Evolutionary conservation across 768 basidiomycete species (phyloP).

Genomic region (Mycena sanguinolenta): DNA sequence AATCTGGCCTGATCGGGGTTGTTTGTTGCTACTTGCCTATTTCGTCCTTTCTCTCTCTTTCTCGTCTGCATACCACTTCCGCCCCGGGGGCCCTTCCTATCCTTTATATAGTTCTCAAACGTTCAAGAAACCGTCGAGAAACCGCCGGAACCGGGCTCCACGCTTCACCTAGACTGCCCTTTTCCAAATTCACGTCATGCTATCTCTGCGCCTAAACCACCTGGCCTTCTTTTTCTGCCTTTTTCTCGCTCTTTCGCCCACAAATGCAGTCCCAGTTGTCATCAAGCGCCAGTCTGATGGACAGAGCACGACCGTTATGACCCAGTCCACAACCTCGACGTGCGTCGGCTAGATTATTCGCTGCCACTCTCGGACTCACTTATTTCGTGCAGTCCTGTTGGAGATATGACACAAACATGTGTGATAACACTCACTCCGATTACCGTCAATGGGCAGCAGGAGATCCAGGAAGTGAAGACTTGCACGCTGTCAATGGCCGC

Average conservation of each 20-base stretch:
- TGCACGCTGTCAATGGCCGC: slow-evolving; percentile 59
- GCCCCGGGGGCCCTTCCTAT: slow-evolving; percentile 64
- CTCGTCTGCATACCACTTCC: slow-evolving; percentile 42
- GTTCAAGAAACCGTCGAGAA: slow-evolving; percentile 53
- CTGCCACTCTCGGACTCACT: slow-evolving; percentile 33
- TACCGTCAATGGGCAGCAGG: slow-evolving; percentile 62
- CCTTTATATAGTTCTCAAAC: slow-evolving; percentile 53
- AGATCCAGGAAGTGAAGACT: slow-evolving; percentile 64
- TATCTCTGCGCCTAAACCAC: slow-evolving; percentile 48
- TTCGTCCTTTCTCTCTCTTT: slow-evolving; percentile 30
- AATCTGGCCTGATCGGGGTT: not conserved
- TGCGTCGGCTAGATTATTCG: slow-evolving; percentile 47
- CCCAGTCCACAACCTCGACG: slow-evolving; percentile 60
- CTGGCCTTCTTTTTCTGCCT: slow-evolving; percentile 54
- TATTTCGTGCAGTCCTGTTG: slow-evolving; percentile 56
- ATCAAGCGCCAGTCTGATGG: slow-evolving; percentile 42
- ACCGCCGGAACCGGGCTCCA: slow-evolving; percentile 67
- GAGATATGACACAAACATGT: slow-evolving; percentile 70
- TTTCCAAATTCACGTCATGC: slow-evolving; percentile 51
- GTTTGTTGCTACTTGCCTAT: slow-evolving; percentile 10
- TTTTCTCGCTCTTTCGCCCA: slow-evolving; percentile 48
- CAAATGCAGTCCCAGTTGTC: slow-evolving; percentile 54
- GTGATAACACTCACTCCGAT: slow-evolving; percentile 69
- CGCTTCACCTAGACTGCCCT: slow-evolving; percentile 46
- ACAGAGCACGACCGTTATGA: slow-evolving; percentile 54